A percentile compares a stretch with the other conserved stretches of the same genome.
These are phyloP conservation scores for Claviceps pazoutovae DNA, from an alignment of 2,329 filamentous ascomycete species.

Conservation along the genomic window DNA sequence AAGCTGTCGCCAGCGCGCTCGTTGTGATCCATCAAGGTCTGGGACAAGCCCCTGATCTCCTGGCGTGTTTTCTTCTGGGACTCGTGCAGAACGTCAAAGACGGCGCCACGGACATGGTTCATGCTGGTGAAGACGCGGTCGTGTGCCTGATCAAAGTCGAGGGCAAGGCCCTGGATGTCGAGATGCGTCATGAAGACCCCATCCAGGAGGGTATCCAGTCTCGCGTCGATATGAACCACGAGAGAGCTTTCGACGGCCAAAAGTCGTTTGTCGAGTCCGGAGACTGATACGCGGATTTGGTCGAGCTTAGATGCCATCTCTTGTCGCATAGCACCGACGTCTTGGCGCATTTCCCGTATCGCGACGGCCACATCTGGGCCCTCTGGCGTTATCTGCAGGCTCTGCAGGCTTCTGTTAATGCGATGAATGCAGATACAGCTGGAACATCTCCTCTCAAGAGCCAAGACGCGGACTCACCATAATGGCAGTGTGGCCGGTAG, in stretches of 20 bases:
- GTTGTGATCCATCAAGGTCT: neutral
- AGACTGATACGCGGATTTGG: neutral
- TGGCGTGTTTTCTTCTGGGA: neutral
- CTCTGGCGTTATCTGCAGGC: neutral
- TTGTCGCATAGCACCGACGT: neutral
- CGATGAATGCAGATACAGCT: neutral
- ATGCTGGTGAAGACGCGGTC: neutral
- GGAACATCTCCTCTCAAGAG: no score
- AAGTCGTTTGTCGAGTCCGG: neutral
- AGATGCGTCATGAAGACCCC: neutral
- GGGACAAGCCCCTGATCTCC: neutral
- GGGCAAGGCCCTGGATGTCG: constrained; percentile 1
- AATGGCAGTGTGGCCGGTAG: no score
- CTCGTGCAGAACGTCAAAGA: neutral
- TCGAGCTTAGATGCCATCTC: neutral
- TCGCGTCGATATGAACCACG: neutral
- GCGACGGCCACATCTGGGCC: neutral
- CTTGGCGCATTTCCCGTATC: neutral
- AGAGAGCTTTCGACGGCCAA: neutral
- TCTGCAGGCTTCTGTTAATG: neutral
- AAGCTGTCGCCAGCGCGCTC: neutral
- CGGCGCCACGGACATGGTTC: neutral
- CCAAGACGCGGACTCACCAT: neutral
- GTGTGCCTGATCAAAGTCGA: constrained; percentile 1
- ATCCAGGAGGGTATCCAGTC: neutral